Base-by-base conservation (phyloP, 176 grass and related monocot species). In the Luzula sylvatica region DNA sequence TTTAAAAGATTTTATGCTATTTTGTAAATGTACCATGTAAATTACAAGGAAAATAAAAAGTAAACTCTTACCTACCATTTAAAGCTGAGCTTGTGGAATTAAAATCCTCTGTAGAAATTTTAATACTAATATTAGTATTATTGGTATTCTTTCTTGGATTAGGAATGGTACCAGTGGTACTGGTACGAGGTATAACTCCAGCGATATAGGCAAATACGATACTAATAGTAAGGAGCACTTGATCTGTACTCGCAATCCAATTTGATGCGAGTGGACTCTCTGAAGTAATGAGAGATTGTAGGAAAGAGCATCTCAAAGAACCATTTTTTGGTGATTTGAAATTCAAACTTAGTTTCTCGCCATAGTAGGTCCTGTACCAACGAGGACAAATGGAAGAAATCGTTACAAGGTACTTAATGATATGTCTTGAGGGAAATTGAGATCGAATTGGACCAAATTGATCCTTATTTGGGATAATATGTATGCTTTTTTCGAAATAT, bases 41-140 rank as follows among this genome's bases (percentile, higher is more conserved):
- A 4, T 35, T 35, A 35, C 5, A 35, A 1, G 9, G 30, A 35
- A 35, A 35, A 35, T 35, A 54, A 74, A 55, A 47, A 61, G 67
- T 38, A 16, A 64, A 77, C 20, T 82, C 90, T 96, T 96, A 96
- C 90, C 90, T 89, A 89, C 92, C 92, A 86, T 83, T 70, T 73
- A 72, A 55, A 63, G 67, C 67, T 24, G 69, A 54, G 29, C 30
- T 71, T 55, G 69, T 46, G 49, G 28, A 51, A 75, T 58, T 38
- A 50, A 44, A 19, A 42, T 52, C 21, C 52, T 75, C 61, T 8
- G 35, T 23, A 38, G 16, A 5, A 32, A 15, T 55, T 25, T 52
- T 56, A 41, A 61, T 73, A 72, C 20, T 49, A 32, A 15, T 55
- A 32, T 52, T 56, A 41, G 60, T 73, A 72, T 24, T 49, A 51